Conservation (phyloP, 176 grass and related monocot species). For the Urochloa ruziziensis region DNA sequence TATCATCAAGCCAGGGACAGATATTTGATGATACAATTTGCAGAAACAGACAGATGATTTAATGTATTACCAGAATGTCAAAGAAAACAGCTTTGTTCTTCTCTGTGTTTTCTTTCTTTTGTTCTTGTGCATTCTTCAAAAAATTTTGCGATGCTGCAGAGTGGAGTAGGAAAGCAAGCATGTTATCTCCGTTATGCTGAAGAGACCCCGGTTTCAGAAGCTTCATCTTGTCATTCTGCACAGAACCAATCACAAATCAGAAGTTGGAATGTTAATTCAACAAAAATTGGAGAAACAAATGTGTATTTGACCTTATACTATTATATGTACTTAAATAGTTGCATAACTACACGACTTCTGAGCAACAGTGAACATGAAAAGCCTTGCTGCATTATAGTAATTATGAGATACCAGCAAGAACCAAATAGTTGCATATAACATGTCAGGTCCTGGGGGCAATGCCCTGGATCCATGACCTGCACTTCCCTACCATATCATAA, state of each 20-base stretch:
- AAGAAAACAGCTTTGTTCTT: constrained; percentile 70
- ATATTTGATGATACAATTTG: constrained; percentile 16
- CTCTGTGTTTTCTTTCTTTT: constrained; percentile 46
- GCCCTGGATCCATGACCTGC: not conserved
- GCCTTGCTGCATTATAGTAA: not conserved
- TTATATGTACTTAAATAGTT: not conserved
- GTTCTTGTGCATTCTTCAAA: constrained; percentile 51
- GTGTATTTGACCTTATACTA: constrained; percentile 10
- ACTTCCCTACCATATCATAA: not conserved
- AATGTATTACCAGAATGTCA: constrained; percentile 74
- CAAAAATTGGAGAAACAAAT: not conserved
- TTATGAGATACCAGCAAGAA: not conserved
- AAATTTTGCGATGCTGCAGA: constrained; percentile 68
- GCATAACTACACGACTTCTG: not conserved
- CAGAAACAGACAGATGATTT: not conserved
- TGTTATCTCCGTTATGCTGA: constrained; percentile 98
- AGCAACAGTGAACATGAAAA: not conserved
- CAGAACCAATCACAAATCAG: constrained; percentile 12
- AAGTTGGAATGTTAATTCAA: constrained; percentile 6
- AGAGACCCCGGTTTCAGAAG: constrained; percentile 90
- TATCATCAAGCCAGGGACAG: not conserved
- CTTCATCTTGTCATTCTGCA: constrained; percentile 96
- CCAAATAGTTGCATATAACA: not conserved
- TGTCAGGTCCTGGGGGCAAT: not conserved
- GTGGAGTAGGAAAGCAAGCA: constrained; percentile 85